Base-by-base conservation (phyloP, 2,329 filamentous ascomycete species). In the Periglandula ipomoeae region DNA sequence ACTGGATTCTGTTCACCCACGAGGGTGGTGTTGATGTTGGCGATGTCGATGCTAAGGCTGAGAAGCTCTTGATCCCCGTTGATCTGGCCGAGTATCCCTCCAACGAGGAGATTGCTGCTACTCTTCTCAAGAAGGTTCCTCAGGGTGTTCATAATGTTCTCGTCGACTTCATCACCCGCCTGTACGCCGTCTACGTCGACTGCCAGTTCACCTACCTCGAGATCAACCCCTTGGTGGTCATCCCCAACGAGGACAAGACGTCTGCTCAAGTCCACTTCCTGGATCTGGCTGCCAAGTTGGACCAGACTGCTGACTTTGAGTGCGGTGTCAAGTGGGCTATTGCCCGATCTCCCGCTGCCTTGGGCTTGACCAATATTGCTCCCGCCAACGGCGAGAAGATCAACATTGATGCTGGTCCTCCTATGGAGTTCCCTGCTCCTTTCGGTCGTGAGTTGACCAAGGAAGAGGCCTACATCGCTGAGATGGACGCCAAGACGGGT, bases 161-260 rank as follows among this genome's bases (percentile, higher is more conserved):
- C 52, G 87, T 98, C 55, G 93, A 98, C 80, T 98, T 98, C 81
- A 98, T 98, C 76, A 89, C 89, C 64, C 85, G 93, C 62, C 80
- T 98, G 58, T 98, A 98, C 69, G 93, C 91, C 61, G 93, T 98
- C 74, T 98, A 97, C 66, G 93, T 97, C 57, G 93, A 98, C 79
- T 95, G 88, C 82, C 93, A 98, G 74, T 98, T 98, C 82, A 97
- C 93, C 65, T 98, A 98, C 78, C 89, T 98, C 61, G 93, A 98
- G 75, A 98, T 98, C 79, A 98, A 98, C 83, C 93, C 93, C 60
- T 78, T 98, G 56, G 93, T 98, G 54, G 93, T 96, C 67, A 91
- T 98, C 63, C 93, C 93, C 70, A 97, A 97, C 70, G 85, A 81
- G 58, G 84, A 90, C 61, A 86, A 81, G 66, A 97, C 91, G 59